Evolutionary conservation across 306 rosid species (phyloP), one percentile per base, ranked within the genome.

Genomic region (Luffa aegyptiaca): DNA sequence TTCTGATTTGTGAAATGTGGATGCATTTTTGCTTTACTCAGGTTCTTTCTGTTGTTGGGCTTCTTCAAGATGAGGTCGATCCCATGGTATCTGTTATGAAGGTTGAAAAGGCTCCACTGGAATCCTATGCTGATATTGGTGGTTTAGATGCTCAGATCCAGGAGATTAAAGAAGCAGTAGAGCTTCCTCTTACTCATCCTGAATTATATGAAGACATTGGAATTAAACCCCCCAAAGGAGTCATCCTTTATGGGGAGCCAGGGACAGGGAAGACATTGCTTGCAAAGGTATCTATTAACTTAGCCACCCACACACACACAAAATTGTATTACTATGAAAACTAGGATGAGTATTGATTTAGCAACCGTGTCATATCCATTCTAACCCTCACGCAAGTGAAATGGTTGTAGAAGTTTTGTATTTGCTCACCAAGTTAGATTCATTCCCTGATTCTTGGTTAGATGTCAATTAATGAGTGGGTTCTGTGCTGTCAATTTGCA

Each of bases 31-130:
- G 4, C 13, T 78, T 56, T 57, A 35, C 48, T 61, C 58, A 94
- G 98, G 98, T 95, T 69, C 97, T 95, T 71, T 92, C 98, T 49
- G 98, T 95, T 78, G 98, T 95, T 82, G 98, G 98, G 80, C 97
- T 95, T 81, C 97, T 95, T 81, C 98, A 95, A 95, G 98, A 92
- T 81, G 98, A 95, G 82, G 92, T 95, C 82, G 98, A 94, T 82
- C 98, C 98, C 8, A 94, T 94, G 98, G 92, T 88, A 62, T 88
- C 92, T 35, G 92, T 88, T 49, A 88, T 88, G 97, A 96, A 95
- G 85, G 97, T 95, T 46, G 98, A 95, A 87, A 95, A 95, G 83
- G 98, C 98, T 81, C 98, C 98, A 0, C 76, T 95, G 81, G 98
- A 95, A 84, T 95, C 98, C 0, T 95, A 95, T 66, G 98, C 98